Percentiles rank a stretch among this genome's conserved stretches.
These are phyloP conservation scores for Ogataea salicorniae DNA, from an alignment of 805 yeast species.

Conservation along the genomic window DNA sequence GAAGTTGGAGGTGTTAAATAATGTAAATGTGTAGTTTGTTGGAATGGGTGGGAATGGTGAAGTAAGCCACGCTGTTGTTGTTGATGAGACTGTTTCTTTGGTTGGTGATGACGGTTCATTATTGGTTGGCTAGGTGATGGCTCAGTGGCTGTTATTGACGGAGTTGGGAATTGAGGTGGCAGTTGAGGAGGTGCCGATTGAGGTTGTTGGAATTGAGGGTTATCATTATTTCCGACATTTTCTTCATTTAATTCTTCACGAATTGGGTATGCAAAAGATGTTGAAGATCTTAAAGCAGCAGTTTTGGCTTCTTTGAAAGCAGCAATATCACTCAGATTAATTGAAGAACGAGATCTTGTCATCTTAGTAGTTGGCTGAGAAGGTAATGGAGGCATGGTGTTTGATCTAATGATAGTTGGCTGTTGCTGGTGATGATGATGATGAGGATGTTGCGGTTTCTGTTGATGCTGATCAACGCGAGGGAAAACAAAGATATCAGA, in stretches of 20 bases:
- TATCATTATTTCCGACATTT: background rate
- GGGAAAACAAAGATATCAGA: slow-evolving; percentile 6
- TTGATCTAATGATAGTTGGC: slow-evolving; percentile 9
- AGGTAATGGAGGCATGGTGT: slow-evolving; percentile 13
- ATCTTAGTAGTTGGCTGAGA: slow-evolving; percentile 12
- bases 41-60: slow-evolving; percentile 2
- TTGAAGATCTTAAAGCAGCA: slow-evolving; percentile 21
- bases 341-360: slow-evolving; percentile 45
- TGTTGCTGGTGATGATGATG: slow-evolving; percentile 4
- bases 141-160: background rate
- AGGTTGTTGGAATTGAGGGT: background rate
- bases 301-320: slow-evolving; percentile 28
- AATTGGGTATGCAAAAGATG: slow-evolving; percentile 13
- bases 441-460: slow-evolving; percentile 21
- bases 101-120: no score
- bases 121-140: background rate
- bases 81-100: background rate
- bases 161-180: background rate
- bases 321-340: slow-evolving; percentile 54
- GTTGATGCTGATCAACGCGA: slow-evolving; percentile 5
- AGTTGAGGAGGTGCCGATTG: background rate
- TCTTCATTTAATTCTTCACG: slow-evolving; percentile 10
- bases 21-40: slow-evolving; percentile 10
- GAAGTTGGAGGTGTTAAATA: slow-evolving; percentile 21
- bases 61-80: background rate